Evolutionary conservation across 352 stramenopile species (phyloP), one percentile per base, ranked within the genome.

Genomic region (Phytophthora pini): DNA sequence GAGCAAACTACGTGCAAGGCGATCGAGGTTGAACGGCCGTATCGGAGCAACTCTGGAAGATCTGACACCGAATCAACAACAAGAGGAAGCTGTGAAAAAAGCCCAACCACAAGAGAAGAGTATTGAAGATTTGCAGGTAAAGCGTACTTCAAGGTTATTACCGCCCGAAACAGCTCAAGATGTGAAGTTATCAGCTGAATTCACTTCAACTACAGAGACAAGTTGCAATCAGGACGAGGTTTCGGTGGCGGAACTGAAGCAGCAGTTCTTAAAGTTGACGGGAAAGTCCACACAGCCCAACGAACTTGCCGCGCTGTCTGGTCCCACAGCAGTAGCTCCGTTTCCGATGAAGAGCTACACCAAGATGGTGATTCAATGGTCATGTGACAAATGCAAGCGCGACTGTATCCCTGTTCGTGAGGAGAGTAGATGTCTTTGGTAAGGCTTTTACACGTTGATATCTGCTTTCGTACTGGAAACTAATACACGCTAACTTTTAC

Each of bases 371-470:
- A 76, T 88, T n/a, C 79, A 88, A 44, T 94, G 83, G 85, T 82
- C 60, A 3, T 94, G 87, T 56, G 57, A 39, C 13, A 51, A 41
- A 13, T 94, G 84, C 67, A 52, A 92, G 24, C 78, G 78, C 32
- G 85, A 95, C 60, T 92, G 85, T 59, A 91, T 94, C 45, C 82
- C 85, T 8, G 56, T 95, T 38, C 80, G 85, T 5, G 82, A 94
- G 51, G 83, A 92, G 50, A 93, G 79, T 32, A 82, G 84, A 45
- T 94, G 84, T 55, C 46, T 95, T 3, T 95, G 85, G 82, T 89
- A 65, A 7, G 61, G 68, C 27, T 41, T 57, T 20, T 45, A 45
- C 32, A 31, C 12, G n/a, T 27, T 9, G 1, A 27, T 57, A 11
- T 36, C 52, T 68, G 17, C 32, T 55, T 26, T 29, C 50, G 40